Percentiles rank a stretch among this genome's conserved stretches.
Conservation (phyloP, 2,329 filamentous ascomycete species). For the Talaromyces sp. region DNA sequence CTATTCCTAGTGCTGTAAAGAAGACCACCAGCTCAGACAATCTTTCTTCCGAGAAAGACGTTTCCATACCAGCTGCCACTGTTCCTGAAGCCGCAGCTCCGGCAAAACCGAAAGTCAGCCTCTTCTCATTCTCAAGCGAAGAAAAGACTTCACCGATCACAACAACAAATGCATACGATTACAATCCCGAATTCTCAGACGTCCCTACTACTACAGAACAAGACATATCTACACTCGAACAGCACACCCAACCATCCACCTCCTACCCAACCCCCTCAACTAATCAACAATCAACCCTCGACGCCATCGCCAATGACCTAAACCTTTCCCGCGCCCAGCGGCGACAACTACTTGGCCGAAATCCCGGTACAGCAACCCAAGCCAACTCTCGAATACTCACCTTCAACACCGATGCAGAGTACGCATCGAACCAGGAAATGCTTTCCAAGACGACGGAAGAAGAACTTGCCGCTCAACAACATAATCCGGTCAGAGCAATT, state of each 20-base stretch:
- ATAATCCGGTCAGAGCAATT: conserved; percentile 79
- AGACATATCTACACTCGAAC: conserved; percentile 14
- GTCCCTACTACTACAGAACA: conserved; percentile 22
- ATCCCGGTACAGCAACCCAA: conserved; percentile 30
- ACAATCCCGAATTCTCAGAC: conserved; percentile 29
- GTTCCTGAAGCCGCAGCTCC: conserved; percentile 24
- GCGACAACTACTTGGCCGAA: conserved; percentile 80
- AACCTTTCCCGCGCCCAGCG: conserved; percentile 73
- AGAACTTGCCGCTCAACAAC: conserved; percentile 51
- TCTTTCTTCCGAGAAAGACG: conserved; percentile 9
- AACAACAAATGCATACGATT: conserved; percentile 36
- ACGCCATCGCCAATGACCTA: conserved; percentile 69
- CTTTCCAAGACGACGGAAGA: conserved; percentile 64
- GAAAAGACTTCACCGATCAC: conserved; percentile 22
- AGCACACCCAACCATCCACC: conserved; percentile 7
- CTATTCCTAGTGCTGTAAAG: conserved; percentile 17
- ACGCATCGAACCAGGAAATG: conserved; percentile 75
- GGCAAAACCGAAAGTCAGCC: conserved; percentile 43
- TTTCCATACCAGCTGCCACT: conserved; percentile 19
- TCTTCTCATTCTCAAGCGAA: conserved; percentile 41
- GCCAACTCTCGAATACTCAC: conserved; percentile 68
- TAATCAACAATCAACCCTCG: conserved; percentile 54
- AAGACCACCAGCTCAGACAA: conserved; percentile 17
- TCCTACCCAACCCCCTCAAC: conserved; percentile 13
- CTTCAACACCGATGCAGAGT: conserved; percentile 87